Evolutionary conservation across 768 basidiomycete species (phyloP).

Genomic region (Trametes coccinea): DNA sequence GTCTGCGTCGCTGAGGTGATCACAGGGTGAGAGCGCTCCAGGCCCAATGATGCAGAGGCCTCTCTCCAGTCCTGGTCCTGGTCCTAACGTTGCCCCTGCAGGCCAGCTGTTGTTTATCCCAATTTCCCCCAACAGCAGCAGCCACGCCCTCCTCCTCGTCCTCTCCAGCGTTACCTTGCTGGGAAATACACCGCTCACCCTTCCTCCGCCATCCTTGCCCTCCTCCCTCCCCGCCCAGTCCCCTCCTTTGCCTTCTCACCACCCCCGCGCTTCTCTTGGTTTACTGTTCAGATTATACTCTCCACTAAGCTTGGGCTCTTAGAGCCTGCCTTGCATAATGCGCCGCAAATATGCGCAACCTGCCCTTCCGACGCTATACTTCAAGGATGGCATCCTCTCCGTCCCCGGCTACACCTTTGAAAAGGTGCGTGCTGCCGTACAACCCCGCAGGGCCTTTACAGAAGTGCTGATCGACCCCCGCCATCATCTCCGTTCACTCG

Average conservation of each 20-base stretch:
- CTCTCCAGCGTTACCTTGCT: neutral
- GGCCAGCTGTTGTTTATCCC: neutral
- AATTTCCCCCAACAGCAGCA: neutral
- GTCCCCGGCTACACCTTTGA: slow-evolving; percentile 76
- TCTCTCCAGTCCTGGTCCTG: neutral
- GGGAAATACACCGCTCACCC: slow-evolving; percentile 1
- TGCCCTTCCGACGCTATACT: slow-evolving; percentile 59
- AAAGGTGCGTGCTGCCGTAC: slow-evolving; percentile 43
- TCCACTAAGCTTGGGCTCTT: neutral
- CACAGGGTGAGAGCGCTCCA: neutral
- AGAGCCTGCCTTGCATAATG: slow-evolving; percentile 37
- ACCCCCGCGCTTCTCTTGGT: neutral
- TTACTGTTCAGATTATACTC: neutral
- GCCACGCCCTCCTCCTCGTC: neutral
- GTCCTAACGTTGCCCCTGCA: no score
- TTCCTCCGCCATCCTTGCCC: neutral
- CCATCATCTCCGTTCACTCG: slow-evolving; percentile 1
- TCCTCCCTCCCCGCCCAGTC: neutral
- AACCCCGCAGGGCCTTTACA: neutral
- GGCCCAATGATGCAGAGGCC: neutral
- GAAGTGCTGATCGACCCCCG: neutral
- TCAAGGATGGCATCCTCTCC: slow-evolving; percentile 53
- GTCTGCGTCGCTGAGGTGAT: slow-evolving; percentile 16
- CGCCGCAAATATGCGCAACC: slow-evolving; percentile 58
- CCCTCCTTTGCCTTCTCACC: neutral